phyloP scores from a whole-genome alignment of 352 stramenopile species.

The Phytophthora tubulina region DNA sequence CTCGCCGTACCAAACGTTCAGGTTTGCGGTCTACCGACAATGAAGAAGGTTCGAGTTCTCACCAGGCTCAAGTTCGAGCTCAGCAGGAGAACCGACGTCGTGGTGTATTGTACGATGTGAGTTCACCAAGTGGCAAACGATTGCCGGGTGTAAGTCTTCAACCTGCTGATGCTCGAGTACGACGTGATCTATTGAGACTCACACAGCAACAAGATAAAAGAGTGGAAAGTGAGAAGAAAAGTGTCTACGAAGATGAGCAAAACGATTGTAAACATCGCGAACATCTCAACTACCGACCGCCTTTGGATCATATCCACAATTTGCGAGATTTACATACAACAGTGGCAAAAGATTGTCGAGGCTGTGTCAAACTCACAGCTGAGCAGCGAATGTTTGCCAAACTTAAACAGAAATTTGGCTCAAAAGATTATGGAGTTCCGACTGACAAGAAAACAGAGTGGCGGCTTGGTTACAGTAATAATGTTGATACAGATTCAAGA shows the following conservation, averaged over 20 bases:
- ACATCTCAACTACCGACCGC: conserved; percentile 51
- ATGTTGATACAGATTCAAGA: conserved; percentile 33
- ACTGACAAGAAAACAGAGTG: conserved; percentile 37
- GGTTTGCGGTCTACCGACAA: conserved; percentile 17
- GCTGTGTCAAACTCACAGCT: conserved; percentile 9
- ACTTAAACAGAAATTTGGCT: conserved; percentile 14
- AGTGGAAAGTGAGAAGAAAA: conserved; percentile 20
- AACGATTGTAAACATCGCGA: conserved; percentile 64
- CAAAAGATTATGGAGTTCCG: conserved; percentile 1
- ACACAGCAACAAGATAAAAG: conserved; percentile 31
- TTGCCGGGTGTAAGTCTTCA: conserved; percentile 49
- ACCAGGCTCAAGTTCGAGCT: conserved; percentile 26
- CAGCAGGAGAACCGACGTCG: conserved; percentile 46
- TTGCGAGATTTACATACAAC: conserved; percentile 63
- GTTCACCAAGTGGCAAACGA: conserved; percentile 36
- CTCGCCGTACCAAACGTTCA: conserved; percentile 20
- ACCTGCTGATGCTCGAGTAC: conserved; percentile 50
- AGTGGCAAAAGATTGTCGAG: conserved; percentile 47
- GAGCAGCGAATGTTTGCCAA: conserved; percentile 30
- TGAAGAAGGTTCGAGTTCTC: conserved; percentile 22
- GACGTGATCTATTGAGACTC: conserved; percentile 56
- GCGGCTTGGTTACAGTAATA: conserved; percentile 64
- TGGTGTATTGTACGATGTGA: conserved; percentile 52
- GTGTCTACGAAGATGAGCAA: conserved; percentile 56
- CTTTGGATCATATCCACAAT: conserved; percentile 56